Evolutionary conservation across 31 red algal species (phyloP), one percentile per base, ranked within the genome.

Genomic region (Bonnemaisonia californica): DNA sequence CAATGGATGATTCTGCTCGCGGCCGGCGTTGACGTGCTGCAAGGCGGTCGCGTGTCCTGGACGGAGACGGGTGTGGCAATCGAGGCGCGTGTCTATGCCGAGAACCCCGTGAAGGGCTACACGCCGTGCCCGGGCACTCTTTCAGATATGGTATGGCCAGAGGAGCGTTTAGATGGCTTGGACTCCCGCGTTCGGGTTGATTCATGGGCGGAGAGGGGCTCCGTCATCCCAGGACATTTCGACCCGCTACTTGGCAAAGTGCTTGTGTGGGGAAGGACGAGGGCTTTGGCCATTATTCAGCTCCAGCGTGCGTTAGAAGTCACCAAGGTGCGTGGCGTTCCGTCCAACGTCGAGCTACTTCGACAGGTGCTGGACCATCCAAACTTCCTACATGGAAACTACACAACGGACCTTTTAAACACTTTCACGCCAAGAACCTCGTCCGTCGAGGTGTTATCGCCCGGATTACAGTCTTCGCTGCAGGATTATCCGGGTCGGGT

Each of bases 231-330:
- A 23, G 59, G 59, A 16, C 59, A 86, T 80, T 98, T 81, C 81
- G 96, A 98, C 73, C 89, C 96, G 28, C 47, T 98, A 16, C 61
- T 98, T 8, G 86, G 80, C 11, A 98, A 98, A 57, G 62, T 95
- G 5, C 54, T 95, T 18, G 72, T 78, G n/a, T 91, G 81, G 79
- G 96, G 92, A 48, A 76, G 51, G 30, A 86, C 84, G 21, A 68
- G 91, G 22, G 33, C 58, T 16, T 36, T 69, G 37, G 92, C 96
- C 8, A 86, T 94, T 41, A 42, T 85, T 3, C 66, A 62, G 16
- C 62, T 95, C 51, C 57, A 88, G 29, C 59, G 54, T 12, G 91
- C 91, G 1, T 79, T 98, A 28, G 38, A 62, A 12, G 47, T 61
- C 1, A 84, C 83, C n/a, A 54, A 70, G 9, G 85, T 98, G 0